Evolutionary conservation across 306 rosid species (phyloP), one percentile per base, ranked within the genome.

Genomic region (Alnus rubra): DNA sequence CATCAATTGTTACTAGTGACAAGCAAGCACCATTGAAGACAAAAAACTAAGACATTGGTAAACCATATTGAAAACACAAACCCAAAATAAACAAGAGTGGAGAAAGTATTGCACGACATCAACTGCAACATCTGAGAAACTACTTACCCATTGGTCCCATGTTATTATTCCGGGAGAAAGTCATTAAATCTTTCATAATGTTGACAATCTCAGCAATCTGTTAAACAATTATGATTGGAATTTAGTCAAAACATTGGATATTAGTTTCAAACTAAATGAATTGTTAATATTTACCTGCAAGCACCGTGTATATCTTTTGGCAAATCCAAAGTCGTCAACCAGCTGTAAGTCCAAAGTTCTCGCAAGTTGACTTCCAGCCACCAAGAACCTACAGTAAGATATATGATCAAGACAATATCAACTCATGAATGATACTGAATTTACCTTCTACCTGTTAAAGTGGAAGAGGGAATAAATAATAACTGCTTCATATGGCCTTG

Each of bases 201-300:
- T 82, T 50, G 69, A 80, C 82, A 44, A 82, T 76, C 78, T 84
- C 88, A 31, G 85, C 85, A n/a, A 87, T 74, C 88, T 82, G 84
- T 54, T 42, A 72, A 48, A 49, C 9, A 30, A 44, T 3, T 54
- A 39, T 50, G 54, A 19, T 54, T 7, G 15, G 37, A n/a, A 51
- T 71, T 10, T 51, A 44, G 15, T 9, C 16, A 60, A n/a, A 75
- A 56, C 16, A 55, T 51, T 70, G 48, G 35, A 42, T 12, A 63
- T 7, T 44, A 70, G 69, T n/a, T 60, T 70, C 33, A 64, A 71
- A 47, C 62, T 60, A 70, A 14, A 35, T 23, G 15, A 71, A 3
- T 11, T 55, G 80, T 37, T 9, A 19, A 65, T 2, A 12, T 23
- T 28, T 67, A 83, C 86, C 86, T 75, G 81, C 75, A 79, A 79